phyloP scores from a whole-genome alignment of 495 filamentous ascomycete species.

The Bryoglossum gracile region DNA sequence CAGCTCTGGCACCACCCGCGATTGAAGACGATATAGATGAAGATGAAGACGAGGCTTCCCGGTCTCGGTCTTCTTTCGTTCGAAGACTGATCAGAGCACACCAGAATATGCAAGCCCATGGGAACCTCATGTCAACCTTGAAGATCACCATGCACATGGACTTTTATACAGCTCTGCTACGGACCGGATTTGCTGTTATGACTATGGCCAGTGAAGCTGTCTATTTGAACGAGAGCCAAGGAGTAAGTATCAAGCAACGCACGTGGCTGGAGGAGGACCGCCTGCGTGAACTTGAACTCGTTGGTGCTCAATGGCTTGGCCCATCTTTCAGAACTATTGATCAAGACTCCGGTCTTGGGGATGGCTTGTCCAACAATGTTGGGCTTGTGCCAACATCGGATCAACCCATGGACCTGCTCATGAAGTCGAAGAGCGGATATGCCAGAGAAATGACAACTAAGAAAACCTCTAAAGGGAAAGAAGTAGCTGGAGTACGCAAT shows the following conservation, averaged over 20 bases:
- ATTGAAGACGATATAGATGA: constrained; percentile 21
- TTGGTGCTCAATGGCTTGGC: constrained; percentile 42
- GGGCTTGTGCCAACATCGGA: constrained; percentile 38
- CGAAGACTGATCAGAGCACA: constrained; percentile 59
- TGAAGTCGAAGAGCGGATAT: constrained; percentile 52
- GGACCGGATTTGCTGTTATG: constrained; percentile 75
- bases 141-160: constrained; percentile 79
- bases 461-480: constrained; percentile 33
- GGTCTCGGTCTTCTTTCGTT: constrained; percentile 32
- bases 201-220: constrained; percentile 94
- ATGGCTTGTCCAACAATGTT: constrained; percentile 43
- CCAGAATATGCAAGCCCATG: constrained; percentile 85
- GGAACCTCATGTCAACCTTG: constrained; percentile 64
- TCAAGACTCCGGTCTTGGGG: constrained; percentile 25
- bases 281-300: constrained; percentile 53
- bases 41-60: constrained; percentile 24
- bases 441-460: constrained; percentile 25
- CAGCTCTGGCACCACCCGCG: constrained; percentile 58
- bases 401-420: constrained; percentile 22
- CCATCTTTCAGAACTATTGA: constrained; percentile 31
- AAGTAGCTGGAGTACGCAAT: constrained; percentile 38
- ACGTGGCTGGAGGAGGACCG: constrained; percentile 93
- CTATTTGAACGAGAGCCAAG: constrained; percentile 81
- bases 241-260: constrained; percentile 64
- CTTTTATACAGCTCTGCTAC: constrained; percentile 85